Evolutionary conservation across 495 filamentous ascomycete species (phyloP), one percentile per base, ranked within the genome.

Genomic region (Venustampulla echinocandica): DNA sequence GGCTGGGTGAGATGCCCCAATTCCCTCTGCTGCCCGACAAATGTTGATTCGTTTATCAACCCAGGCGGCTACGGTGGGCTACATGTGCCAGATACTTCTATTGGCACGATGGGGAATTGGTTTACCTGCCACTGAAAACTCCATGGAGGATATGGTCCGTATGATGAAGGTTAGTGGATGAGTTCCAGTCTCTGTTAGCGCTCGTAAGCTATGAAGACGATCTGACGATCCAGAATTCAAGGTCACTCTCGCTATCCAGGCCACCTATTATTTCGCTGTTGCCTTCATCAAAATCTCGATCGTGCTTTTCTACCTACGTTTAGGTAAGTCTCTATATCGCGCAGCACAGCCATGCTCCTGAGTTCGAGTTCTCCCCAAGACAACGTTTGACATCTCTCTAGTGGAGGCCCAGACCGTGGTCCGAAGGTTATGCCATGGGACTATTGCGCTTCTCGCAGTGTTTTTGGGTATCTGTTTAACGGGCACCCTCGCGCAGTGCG

Each of bases 221-320:
- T 6, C 11, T 6, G 33, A 7, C n/a, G 25, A 40, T 44, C 49
- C 23, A 58, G 23, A 25, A n/a, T 10, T 1, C 21, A 24, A 65
- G 57, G 42, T 52, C 10, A 61, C 61, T 1, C 57, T 70, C 1
- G 64, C 65, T 0, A 68, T 75, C 32, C 56, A 75, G 35, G 52
- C 67, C 23, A 61, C 65, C 25, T 75, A 75, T 52, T 70, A 69
- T 40, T 46, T 53, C 14, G 44, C 57, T 20, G 19, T 71, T 18
- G 58, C 55, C 21, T 61, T 54, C 24, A 61, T 75, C 52, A 75
- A 75, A 49, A 42, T 55, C 2, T 75, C 70, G 1, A 75, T 75
- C 37, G 50, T 75, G 0, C 58, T 65, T 39, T 68, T 69, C 46
- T 75, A 75, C 40, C 49, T 73, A 15, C 61, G 71, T 19, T 64